A percentile compares a stretch with the other conserved stretches of the same genome.
Conservation (phyloP, 139 green algal species). For the Prasinococcaceae sp. region DNA sequence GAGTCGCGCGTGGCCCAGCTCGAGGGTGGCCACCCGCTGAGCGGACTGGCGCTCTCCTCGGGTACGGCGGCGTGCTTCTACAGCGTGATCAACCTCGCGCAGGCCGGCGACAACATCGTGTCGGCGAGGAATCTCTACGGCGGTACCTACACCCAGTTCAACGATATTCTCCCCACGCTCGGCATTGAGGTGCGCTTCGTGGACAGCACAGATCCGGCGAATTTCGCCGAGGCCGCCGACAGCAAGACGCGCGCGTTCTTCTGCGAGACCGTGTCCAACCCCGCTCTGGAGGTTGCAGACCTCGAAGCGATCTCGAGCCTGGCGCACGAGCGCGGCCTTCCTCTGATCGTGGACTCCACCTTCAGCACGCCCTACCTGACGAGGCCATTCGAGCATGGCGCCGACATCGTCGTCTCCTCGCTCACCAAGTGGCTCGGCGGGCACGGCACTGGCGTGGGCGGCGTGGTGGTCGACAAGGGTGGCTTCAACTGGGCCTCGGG, state of each 20-base stretch:
- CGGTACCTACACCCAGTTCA: constrained; percentile 12
- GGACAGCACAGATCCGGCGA: background rate
- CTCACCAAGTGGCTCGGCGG: constrained; percentile 8
- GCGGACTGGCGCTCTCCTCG: background rate
- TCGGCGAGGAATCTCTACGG: constrained; percentile 4
- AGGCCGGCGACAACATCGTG: constrained; percentile 10
- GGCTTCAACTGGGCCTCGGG: background rate
- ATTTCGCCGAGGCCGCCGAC: background rate
- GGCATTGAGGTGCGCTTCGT: constrained; percentile 3
- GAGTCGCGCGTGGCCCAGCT: constrained; percentile 3
- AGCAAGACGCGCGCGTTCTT: constrained; percentile 4
- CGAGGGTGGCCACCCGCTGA: constrained; percentile 6
- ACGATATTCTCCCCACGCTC: constrained; percentile 5
- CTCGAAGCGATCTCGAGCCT: background rate
- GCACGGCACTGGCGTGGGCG: constrained; percentile 4
- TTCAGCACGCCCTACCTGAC: constrained; percentile 6
- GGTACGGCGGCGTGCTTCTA: constrained; percentile 3
- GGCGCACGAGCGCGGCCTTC: background rate
- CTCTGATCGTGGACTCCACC: constrained; percentile 5
- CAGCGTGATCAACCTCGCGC: background rate
- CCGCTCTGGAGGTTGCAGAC: constrained; percentile 2
- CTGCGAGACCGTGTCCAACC: constrained; percentile 7
- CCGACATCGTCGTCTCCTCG: constrained; percentile 3
- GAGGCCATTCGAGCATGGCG: constrained; percentile 1
- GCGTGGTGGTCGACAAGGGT: constrained; percentile 3